Conservation (phyloP, 306 rosid species). For the Betula pendula region DNA sequence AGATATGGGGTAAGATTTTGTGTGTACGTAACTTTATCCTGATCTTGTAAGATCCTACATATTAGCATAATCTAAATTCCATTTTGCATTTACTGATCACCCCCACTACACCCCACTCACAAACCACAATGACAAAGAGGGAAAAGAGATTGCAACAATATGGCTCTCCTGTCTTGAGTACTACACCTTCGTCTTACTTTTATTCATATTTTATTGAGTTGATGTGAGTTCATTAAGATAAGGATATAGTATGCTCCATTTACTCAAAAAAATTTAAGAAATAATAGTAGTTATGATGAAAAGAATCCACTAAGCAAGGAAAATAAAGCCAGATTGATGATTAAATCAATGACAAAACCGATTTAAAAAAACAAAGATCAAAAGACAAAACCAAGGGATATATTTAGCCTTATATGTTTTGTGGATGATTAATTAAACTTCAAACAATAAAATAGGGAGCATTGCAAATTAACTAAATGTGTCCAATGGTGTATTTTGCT, state of each 20-base stretch:
- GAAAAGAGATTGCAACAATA: not conserved
- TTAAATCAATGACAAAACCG: not conserved
- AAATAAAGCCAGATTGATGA: not conserved
- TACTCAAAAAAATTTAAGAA: not conserved
- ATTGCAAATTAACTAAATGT: too few species aligned
- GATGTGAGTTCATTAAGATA: too few species aligned
- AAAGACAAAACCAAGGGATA: too few species aligned
- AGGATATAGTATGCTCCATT: too few species aligned
- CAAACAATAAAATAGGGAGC: too few species aligned
- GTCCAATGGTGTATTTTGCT: too few species aligned
- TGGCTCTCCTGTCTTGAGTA: too few species aligned
- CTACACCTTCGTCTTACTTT: too few species aligned
- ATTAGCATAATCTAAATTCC: not conserved
- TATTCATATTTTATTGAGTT: too few species aligned
- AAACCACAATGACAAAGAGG: not conserved
- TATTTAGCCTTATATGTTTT: too few species aligned
- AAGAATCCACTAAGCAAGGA: not conserved
- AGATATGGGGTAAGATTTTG: too few species aligned
- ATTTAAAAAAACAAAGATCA: not conserved
- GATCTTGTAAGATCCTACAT: not conserved
- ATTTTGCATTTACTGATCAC: not conserved
- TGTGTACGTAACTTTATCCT: not conserved
- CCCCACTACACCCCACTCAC: conserved; percentile 2
- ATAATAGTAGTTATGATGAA: not conserved
- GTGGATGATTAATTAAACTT: too few species aligned